A percentile compares a stretch with the other conserved stretches of the same genome.
Conservation (phyloP, 2,329 filamentous ascomycete genomes). For the Ampelomyces quisqualis region DNA sequence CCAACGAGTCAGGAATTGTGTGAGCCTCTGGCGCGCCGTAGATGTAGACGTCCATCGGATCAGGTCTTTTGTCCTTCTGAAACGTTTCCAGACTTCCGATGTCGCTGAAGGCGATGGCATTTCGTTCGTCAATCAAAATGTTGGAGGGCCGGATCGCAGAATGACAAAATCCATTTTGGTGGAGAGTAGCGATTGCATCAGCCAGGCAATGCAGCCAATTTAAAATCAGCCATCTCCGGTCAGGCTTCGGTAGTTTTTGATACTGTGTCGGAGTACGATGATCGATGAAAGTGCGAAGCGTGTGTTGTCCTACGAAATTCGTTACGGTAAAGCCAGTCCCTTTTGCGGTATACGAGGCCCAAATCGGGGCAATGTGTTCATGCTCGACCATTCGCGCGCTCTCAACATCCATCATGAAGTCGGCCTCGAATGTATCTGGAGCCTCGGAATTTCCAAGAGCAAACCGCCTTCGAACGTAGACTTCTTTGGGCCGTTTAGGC, state of each 20-base stretch:
- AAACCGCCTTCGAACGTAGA: conserved; percentile 61
- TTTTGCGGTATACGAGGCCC: conserved; percentile 68
- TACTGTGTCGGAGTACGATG: conserved; percentile 61
- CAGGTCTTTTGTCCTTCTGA: conserved; percentile 54
- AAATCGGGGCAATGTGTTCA: conserved; percentile 69
- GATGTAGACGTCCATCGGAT: conserved; percentile 70
- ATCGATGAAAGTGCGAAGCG: conserved; percentile 66
- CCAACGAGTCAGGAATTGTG: conserved; percentile 32
- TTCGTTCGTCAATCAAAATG: conserved; percentile 64
- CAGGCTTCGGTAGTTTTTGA: conserved; percentile 62
- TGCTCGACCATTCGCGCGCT: conserved; percentile 62
- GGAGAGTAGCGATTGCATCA: conserved; percentile 67
- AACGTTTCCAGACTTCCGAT: conserved; percentile 53
- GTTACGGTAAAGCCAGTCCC: conserved; percentile 66
- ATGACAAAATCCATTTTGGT: conserved; percentile 64
- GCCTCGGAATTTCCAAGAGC: conserved; percentile 48
- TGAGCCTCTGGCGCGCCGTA: conserved; percentile 67
- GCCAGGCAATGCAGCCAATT: conserved; percentile 75
- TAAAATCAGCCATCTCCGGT: conserved; percentile 61
- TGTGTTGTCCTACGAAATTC: conserved; percentile 66
- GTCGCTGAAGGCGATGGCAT: conserved; percentile 68
- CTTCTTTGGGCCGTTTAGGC: conserved; percentile 59
- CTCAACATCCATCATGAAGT: conserved; percentile 63
- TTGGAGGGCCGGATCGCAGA: conserved; percentile 70
- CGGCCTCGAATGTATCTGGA: conserved; percentile 38